phyloP scores from a whole-genome alignment of 805 yeast species.

The Ascoidea asiatica region DNA sequence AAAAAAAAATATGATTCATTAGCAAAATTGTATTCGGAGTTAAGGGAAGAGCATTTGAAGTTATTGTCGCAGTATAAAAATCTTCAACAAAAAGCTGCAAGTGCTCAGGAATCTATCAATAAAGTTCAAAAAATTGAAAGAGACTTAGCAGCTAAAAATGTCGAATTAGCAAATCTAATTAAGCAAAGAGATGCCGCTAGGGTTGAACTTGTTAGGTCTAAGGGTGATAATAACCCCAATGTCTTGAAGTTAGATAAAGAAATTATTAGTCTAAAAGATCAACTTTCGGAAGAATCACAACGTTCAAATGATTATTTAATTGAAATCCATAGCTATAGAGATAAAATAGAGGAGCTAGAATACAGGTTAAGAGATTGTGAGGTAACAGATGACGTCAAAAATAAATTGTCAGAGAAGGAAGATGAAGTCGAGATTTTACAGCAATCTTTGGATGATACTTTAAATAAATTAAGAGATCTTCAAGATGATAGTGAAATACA shows the following conservation, averaged over 20 bases:
- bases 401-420: slow-evolving; percentile 48
- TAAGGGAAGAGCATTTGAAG: slow-evolving; percentile 83
- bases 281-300: slow-evolving; percentile 46
- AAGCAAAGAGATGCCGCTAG: slow-evolving; percentile 84
- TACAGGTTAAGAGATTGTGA: slow-evolving; percentile 17
- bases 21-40: slow-evolving; percentile 80
- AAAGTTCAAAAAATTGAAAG: slow-evolving; percentile 66
- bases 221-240: slow-evolving; percentile 51
- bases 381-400: slow-evolving; percentile 22
- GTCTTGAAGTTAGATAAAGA: slow-evolving; percentile 54
- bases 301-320: slow-evolving; percentile 48
- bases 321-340: slow-evolving; percentile 42
- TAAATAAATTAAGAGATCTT: slow-evolving; percentile 37
- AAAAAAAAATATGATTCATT: slow-evolving; percentile 76
- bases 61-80: slow-evolving; percentile 66
- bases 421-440: slow-evolving; percentile 68
- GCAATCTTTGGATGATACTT: slow-evolving; percentile 66
- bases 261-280: slow-evolving; percentile 43
- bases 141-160: slow-evolving; percentile 72
- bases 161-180: slow-evolving; percentile 79
- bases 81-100: slow-evolving; percentile 71
- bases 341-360: slow-evolving; percentile 43
- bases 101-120: slow-evolving; percentile 73
- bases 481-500: slow-evolving; percentile 6
- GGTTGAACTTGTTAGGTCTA: slow-evolving; percentile 60